These are phyloP conservation scores for Hypsizygus marmoreus DNA, from an alignment of 768 basidiomycete genomes.

Conservation along the genomic window DNA sequence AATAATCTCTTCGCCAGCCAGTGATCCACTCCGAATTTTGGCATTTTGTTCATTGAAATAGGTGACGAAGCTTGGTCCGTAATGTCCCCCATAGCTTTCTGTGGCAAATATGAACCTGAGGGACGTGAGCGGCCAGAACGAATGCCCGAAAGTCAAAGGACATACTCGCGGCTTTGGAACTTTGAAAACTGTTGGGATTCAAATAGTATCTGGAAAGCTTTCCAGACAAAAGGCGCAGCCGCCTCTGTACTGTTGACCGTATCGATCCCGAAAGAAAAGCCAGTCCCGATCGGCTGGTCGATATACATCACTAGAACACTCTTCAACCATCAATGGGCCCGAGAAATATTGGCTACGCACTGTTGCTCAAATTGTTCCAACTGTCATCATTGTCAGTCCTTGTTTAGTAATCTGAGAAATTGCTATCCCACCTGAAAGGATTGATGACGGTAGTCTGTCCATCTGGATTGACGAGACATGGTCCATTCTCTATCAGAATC, in stretches of 20 bases:
- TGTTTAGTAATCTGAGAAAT: neutral
- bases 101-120: constrained; percentile 63
- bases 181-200: constrained; percentile 54
- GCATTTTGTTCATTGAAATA: constrained; percentile 66
- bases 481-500: constrained; percentile 53
- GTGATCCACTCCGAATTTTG: constrained; percentile 42
- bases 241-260: constrained; percentile 58
- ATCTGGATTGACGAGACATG: constrained; percentile 60
- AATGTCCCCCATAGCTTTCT: constrained; percentile 71
- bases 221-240: constrained; percentile 63
- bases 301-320: constrained; percentile 61
- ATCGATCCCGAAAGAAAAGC: constrained; percentile 61
- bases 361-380: constrained; percentile 71
- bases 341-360: constrained; percentile 33
- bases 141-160: neutral
- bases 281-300: constrained; percentile 68
- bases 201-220: constrained; percentile 63
- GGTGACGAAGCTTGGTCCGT: constrained; percentile 63
- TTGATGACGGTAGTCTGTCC: constrained; percentile 54
- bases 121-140: constrained; percentile 17
- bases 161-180: constrained; percentile 56
- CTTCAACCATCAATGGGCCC: neutral
- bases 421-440: constrained; percentile 54
- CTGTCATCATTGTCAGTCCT: too few relatives aligned
- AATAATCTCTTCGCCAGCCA: constrained; percentile 51